These are phyloP conservation scores for Salix caprea DNA, from an alignment of 345 rosid genomes.

Conservation along the genomic window DNA sequence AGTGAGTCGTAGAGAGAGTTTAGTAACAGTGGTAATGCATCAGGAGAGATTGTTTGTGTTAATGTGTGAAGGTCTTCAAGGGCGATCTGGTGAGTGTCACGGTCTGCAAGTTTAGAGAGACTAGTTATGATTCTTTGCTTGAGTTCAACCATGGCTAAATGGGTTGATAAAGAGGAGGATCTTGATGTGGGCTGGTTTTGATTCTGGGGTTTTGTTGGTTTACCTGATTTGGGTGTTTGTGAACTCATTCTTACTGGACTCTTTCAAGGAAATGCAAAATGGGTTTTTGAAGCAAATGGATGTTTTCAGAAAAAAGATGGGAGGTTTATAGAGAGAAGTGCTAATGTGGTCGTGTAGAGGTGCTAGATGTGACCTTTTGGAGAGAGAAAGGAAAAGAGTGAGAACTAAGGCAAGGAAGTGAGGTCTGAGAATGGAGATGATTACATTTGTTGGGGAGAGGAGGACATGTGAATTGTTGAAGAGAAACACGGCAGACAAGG, in stretches of 20 bases:
- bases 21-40: conserved; percentile 77
- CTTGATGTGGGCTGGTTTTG: conserved; percentile 32
- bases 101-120: conserved; percentile 84
- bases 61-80: conserved; percentile 81
- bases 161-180: conserved; percentile 68
- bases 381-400: neutral
- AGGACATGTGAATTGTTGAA: neutral
- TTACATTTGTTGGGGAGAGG: conserved; percentile 5
- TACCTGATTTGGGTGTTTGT: conserved; percentile 41
- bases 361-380: neutral
- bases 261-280: neutral
- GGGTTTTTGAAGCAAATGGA: neutral
- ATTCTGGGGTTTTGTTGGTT: conserved; percentile 34
- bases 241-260: conserved; percentile 40
- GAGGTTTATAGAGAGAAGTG: neutral
- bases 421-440: neutral
- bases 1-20: conserved; percentile 80
- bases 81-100: conserved; percentile 94
- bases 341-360: neutral
- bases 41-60: conserved; percentile 60
- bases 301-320: neutral
- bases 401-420: neutral
- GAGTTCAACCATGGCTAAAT: conserved; percentile 89
- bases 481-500: neutral
- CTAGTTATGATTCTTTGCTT: conserved; percentile 88